These are phyloP conservation scores for Fusarium transvaalense DNA, from an alignment of 2,329 filamentous ascomycete genomes.

Conservation along the genomic window DNA sequence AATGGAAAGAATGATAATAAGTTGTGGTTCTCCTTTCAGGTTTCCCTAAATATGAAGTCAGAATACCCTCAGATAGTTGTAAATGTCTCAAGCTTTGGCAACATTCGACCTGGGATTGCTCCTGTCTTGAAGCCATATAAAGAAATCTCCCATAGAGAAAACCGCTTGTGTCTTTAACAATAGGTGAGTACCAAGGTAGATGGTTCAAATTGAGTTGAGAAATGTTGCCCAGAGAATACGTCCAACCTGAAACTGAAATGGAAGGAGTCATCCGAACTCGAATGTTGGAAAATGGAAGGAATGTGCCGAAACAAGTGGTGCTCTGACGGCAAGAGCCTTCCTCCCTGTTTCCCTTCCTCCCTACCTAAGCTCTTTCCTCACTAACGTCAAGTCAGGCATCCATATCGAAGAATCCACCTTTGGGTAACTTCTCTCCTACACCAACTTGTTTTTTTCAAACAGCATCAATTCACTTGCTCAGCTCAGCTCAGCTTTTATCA, in stretches of 20 bases:
- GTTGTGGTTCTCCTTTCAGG: neutral
- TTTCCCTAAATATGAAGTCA: neutral
- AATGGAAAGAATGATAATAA: neutral
- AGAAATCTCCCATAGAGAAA: neutral
- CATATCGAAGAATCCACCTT: slow-evolving; percentile 29
- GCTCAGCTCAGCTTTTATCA: neutral
- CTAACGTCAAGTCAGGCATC: slow-evolving; percentile 23
- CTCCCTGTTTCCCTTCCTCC: slow-evolving; percentile 2
- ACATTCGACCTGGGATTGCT: neutral
- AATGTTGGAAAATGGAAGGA: slow-evolving; percentile 21
- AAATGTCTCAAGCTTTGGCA: neutral
- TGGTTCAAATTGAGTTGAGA: neutral
- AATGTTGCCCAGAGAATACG: neutral
- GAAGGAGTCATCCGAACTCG: slow-evolving; percentile 6
- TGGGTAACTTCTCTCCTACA: slow-evolving; percentile 16
- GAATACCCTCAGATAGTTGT: slow-evolving; percentile 7
- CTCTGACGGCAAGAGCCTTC: slow-evolving; percentile 28
- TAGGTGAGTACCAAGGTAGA: neutral
- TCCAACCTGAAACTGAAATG: neutral
- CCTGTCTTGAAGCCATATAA: neutral
- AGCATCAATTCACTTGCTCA: neutral
- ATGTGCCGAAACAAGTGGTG: slow-evolving; percentile 24
- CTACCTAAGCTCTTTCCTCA: slow-evolving; percentile 10
- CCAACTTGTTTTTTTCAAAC: slow-evolving; percentile 1
- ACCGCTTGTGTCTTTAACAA: neutral